These are phyloP conservation scores for Fusarium marasasianum DNA, from an alignment of 2,329 filamentous ascomycete genomes.

Conservation along the genomic window DNA sequence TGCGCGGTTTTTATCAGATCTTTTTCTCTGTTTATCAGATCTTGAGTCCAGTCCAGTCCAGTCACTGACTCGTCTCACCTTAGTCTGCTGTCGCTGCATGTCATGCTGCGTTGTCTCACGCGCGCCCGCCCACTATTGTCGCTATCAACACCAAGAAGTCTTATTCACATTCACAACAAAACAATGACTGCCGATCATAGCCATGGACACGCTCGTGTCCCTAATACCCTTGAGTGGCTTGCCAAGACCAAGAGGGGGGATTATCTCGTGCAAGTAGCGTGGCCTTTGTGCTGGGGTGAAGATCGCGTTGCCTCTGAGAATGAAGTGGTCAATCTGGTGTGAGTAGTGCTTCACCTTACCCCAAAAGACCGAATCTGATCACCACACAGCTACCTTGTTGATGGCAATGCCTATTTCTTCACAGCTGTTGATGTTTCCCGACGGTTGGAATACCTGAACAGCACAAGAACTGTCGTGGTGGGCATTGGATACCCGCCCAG, in stretches of 20 bases:
- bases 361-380: background rate
- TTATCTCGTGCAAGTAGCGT: conserved; percentile 46
- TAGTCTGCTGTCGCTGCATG: conserved; percentile 9
- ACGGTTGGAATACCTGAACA: conserved; percentile 40
- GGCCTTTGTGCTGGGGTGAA: conserved; percentile 43
- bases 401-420: conserved; percentile 50
- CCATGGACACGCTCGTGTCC: conserved; percentile 34
- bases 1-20: conserved; percentile 33
- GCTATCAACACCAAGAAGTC: background rate
- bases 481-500: conserved; percentile 47
- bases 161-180: background rate
- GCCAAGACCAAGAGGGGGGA: conserved; percentile 41
- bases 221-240: conserved; percentile 42
- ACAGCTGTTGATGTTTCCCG: conserved; percentile 46
- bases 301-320: conserved; percentile 37
- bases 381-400: conserved; percentile 44
- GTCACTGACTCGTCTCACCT: conserved; percentile 11
- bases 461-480: conserved; percentile 44
- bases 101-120: conserved; percentile 29
- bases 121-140: conserved; percentile 9
- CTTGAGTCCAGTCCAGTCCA: background rate
- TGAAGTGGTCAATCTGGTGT: conserved; percentile 42
- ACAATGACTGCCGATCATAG: conserved; percentile 19
- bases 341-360: background rate
- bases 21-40: conserved; percentile 28